These are phyloP conservation scores for Ehretia macrophylla DNA, from an alignment of 257 asterid genomes.

Conservation along the genomic window DNA sequence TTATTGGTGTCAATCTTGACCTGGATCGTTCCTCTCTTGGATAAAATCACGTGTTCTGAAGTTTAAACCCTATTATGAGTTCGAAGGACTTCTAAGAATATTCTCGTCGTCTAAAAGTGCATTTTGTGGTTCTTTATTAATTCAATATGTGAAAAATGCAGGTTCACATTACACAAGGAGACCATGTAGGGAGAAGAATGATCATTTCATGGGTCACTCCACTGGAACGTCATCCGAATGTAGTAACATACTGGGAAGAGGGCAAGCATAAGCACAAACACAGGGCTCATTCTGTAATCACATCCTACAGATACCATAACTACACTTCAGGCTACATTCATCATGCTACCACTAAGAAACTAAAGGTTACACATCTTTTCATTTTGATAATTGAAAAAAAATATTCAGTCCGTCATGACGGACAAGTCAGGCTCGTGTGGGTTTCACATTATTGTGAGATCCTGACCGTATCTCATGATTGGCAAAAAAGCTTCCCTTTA, in stretches of 20 bases:
- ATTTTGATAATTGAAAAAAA: too few species aligned
- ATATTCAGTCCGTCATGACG: too few species aligned
- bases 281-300: constrained; percentile 35
- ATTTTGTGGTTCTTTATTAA: too few species aligned
- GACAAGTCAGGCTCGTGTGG: too few species aligned
- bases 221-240: constrained; percentile 57
- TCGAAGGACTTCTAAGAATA: too few species aligned
- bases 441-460: too few species aligned
- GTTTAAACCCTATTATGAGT: too few species aligned
- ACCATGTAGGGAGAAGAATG: constrained; percentile 67
- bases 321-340: constrained; percentile 86
- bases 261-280: constrained; percentile 25
- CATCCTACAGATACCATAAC: constrained; percentile 49
- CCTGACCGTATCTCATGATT: too few species aligned
- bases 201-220: constrained; percentile 90
- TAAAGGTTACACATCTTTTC: constrained; percentile 38
- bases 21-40: background rate
- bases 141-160: too few species aligned
- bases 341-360: constrained; percentile 47
- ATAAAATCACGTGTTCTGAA: too few species aligned
- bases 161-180: constrained; percentile 97
- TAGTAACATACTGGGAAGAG: constrained; percentile 59
- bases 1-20: background rate
- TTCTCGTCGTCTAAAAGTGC: too few species aligned
- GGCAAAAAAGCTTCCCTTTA: too few species aligned